Evolutionary conservation across 805 yeast genomes (phyloP), one percentile per base, ranked within the genome.

Genomic region (Kluyveromyces starmeri): DNA sequence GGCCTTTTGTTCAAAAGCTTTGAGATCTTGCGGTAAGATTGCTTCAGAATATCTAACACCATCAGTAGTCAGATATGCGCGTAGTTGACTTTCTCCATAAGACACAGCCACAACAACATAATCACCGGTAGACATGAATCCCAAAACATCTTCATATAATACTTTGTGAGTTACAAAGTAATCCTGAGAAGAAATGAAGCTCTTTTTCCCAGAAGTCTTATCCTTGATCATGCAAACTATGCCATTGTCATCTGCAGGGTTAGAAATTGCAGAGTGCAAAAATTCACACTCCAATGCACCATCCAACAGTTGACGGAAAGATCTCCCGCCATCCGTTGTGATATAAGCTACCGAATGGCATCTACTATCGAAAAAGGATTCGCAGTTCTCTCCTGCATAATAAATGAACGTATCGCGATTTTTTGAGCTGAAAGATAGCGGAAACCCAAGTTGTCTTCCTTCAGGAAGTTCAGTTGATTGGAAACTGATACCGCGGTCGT

Each of bases 1-100:
- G 0, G 85, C 83, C 40, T 71, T 74, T 43, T 77, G 78, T 22
- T 67, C 64, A 27, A 71, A 71, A 16, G 79, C 74, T 5, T 68
- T 59, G 45, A 82, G 64, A 23, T 73, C 71, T 28, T 53, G 53
- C 2, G 98, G 97, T 58, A 85, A 79, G 39, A 71, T 67, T 0
- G 92, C 92, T 38, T 73, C 80, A 0, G 95, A 84, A 67, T 78
- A 92, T 7, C 59, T 64, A 4, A 49, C 41, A 13, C 97, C 97
- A 57, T 89, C 89, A 12, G 75, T 70, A 1, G 96, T 77, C 1
- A 85, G 85, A 44, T 67, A 70, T 0, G 94, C 89, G 34, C 69
- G 67, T 35, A 86, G 61, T 5, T 74, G 64, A 2, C 65, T 64
- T 16, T 70, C 71, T 10, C 64, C 72, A 11, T 61, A 59, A 20